Percentiles rank a stretch among this genome's conserved stretches.
phyloP scores from a whole-genome alignment of 495 filamentous ascomycete genomes.

The Parathielavia appendiculata region DNA sequence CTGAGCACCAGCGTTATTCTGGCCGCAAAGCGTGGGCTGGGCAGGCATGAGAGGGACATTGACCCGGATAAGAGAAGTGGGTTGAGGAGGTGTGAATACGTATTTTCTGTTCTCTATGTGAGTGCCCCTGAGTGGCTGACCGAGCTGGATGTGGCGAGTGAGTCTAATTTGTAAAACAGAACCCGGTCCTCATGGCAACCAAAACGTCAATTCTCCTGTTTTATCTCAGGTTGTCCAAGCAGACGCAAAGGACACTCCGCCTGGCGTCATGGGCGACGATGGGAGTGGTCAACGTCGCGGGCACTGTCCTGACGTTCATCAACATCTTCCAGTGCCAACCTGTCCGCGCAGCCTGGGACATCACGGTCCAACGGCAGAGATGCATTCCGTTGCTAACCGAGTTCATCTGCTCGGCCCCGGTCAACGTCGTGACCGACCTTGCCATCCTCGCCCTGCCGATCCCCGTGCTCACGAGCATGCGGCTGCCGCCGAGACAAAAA shows the following conservation, averaged over 20 bases:
- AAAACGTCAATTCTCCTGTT: slow-evolving; percentile 92
- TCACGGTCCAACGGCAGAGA: slow-evolving; percentile 35
- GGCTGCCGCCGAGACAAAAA: slow-evolving; percentile 77
- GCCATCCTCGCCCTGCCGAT: slow-evolving; percentile 80
- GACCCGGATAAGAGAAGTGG: slow-evolving; percentile 37
- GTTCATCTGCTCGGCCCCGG: slow-evolving; percentile 75
- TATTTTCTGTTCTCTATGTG: slow-evolving; percentile 79
- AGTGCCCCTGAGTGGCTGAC: too few relatives aligned
- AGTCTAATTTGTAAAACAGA: too few relatives aligned
- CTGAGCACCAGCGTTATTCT: slow-evolving; percentile 73
- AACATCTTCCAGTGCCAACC: slow-evolving; percentile 90
- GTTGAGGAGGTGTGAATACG: slow-evolving; percentile 68
- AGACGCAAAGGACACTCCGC: slow-evolving; percentile 62
- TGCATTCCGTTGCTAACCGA: slow-evolving; percentile 76
- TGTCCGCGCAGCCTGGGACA: slow-evolving; percentile 55
- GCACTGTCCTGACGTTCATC: slow-evolving; percentile 72
- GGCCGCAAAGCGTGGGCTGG: slow-evolving; percentile 65
- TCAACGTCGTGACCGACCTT: slow-evolving; percentile 82
- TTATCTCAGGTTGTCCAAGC: slow-evolving; percentile 72
- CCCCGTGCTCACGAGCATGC: slow-evolving; percentile 80
- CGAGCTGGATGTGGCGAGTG: too few relatives aligned
- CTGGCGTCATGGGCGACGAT: slow-evolving; percentile 66
- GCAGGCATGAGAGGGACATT: slow-evolving; percentile 67
- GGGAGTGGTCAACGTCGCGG: slow-evolving; percentile 68
- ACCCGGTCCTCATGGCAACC: slow-evolving; percentile 79